Evolutionary conservation across 495 filamentous ascomycete species (phyloP).

Genomic region (Hyaloscypha bicolor): DNA sequence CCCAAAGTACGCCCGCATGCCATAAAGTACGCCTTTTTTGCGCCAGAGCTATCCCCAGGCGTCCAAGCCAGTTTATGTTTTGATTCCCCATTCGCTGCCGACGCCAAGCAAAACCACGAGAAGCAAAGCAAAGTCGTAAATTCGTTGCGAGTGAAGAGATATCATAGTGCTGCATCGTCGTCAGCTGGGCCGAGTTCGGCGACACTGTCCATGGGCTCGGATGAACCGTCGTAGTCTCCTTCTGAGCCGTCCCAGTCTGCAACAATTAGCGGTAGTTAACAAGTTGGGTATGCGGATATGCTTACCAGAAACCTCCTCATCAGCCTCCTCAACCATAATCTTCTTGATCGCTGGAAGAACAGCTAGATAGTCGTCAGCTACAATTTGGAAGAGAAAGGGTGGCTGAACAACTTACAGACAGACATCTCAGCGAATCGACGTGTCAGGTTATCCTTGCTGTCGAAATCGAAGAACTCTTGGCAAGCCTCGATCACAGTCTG

Average conservation of each 20-base stretch:
- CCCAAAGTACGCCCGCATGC: background rate
- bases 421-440: constrained; percentile 41
- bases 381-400: constrained; percentile 12
- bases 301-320: constrained; percentile 59
- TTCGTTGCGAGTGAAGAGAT: background rate
- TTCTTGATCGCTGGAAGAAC: constrained; percentile 44
- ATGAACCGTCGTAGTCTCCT: constrained; percentile 37
- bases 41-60: background rate
- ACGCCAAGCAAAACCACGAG: background rate
- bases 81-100: background rate
- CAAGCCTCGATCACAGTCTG: constrained; percentile 47
- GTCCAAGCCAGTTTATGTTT: background rate
- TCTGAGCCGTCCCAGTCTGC: constrained; percentile 40
- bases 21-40: background rate
- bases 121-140: constrained; percentile 4
- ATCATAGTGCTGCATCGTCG: constrained; percentile 1
- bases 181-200: constrained; percentile 17
- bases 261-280: constrained; percentile 3
- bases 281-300: constrained; percentile 12
- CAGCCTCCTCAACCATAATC: constrained; percentile 51
- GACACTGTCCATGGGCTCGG: constrained; percentile 32
- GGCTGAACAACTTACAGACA: constrained; percentile 40
- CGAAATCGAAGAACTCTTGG: constrained; percentile 37
- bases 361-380: constrained; percentile 34
- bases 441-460: constrained; percentile 38